Evolutionary conservation across 2,329 filamentous ascomycete genomes (phyloP).

Genomic region (Ophiostoma pallidulum): DNA sequence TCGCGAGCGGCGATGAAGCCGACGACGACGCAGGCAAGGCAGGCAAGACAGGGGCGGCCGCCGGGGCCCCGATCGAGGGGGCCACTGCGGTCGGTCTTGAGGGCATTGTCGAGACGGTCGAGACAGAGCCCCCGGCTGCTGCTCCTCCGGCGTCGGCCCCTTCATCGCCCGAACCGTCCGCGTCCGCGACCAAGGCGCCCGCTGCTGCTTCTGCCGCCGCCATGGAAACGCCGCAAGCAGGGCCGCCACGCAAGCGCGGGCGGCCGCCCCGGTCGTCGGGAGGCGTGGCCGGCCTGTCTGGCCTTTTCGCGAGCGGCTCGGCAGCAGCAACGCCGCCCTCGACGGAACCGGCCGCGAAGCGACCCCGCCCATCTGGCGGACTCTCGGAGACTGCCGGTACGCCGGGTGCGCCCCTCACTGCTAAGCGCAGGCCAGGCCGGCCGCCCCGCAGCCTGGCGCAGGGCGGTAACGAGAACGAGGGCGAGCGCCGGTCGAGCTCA

Average conservation of each 20-base stretch:
- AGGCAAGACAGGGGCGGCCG: too few relatives aligned
- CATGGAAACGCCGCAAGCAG: background rate
- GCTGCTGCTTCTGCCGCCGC: background rate
- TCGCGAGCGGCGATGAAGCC: slow-evolving; percentile 10
- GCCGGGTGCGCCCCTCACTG: too few relatives aligned
- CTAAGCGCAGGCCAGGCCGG: slow-evolving; percentile 26
- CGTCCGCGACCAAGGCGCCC: background rate
- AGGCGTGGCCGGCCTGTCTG: background rate
- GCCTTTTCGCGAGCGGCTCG: background rate
- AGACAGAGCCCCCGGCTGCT: too few relatives aligned
- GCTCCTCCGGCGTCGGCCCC: too few relatives aligned
- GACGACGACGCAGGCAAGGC: slow-evolving; percentile 2
- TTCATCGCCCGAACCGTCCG: too few relatives aligned
- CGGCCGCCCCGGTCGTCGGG: slow-evolving; percentile 7
- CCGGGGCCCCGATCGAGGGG: too few relatives aligned
- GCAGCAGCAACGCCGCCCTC: background rate
- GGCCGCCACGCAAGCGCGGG: slow-evolving; percentile 14
- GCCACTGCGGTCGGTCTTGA: too few relatives aligned
- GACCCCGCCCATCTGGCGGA: slow-evolving; percentile 1
- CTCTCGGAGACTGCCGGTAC: slow-evolving; percentile 6
- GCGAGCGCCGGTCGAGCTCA: too few relatives aligned
- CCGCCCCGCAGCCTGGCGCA: too few relatives aligned
- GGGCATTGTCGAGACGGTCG: too few relatives aligned
- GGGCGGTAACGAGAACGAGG: too few relatives aligned
- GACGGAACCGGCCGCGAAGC: slow-evolving; percentile 19